phyloP scores from a whole-genome alignment of 805 yeast species.

The Cyberlindnera americana region DNA sequence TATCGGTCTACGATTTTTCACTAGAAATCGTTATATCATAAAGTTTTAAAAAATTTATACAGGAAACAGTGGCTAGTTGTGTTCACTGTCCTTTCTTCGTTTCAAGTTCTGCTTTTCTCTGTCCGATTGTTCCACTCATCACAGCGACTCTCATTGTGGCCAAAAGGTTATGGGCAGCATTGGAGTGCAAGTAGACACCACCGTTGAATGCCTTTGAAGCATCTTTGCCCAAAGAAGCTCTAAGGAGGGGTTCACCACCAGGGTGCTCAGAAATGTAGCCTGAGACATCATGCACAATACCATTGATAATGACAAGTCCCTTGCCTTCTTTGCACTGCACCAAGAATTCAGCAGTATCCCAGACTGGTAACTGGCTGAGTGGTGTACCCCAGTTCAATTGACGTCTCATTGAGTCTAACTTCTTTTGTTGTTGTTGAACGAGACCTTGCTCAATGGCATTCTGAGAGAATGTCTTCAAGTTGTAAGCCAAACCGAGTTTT shows the following conservation, averaged over 20 bases:
- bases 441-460: slow-evolving; percentile 81
- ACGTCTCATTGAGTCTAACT: slow-evolving; percentile 58
- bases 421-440: slow-evolving; percentile 80
- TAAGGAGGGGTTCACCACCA: slow-evolving; percentile 73
- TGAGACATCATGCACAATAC: slow-evolving; percentile 76
- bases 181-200: slow-evolving; percentile 80
- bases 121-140: slow-evolving; percentile 58
- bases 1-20: no score
- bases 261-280: slow-evolving; percentile 73
- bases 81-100: slow-evolving; percentile 14
- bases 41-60: neutral
- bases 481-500: slow-evolving; percentile 61
- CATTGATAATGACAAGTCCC: slow-evolving; percentile 68
- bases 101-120: slow-evolving; percentile 23
- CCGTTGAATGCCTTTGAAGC: slow-evolving; percentile 84
- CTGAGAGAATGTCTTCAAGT: slow-evolving; percentile 72
- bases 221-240: slow-evolving; percentile 74
- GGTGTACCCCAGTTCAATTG: slow-evolving; percentile 74
- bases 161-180: slow-evolving; percentile 80
- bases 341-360: slow-evolving; percentile 63
- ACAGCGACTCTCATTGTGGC: slow-evolving; percentile 84
- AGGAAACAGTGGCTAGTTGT: no score
- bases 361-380: slow-evolving; percentile 62
- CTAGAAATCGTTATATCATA: no score
- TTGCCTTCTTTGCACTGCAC: slow-evolving; percentile 38